Evolutionary conservation across 495 filamentous ascomycete genomes (phyloP).

Genomic region (Penicillium salamii): DNA sequence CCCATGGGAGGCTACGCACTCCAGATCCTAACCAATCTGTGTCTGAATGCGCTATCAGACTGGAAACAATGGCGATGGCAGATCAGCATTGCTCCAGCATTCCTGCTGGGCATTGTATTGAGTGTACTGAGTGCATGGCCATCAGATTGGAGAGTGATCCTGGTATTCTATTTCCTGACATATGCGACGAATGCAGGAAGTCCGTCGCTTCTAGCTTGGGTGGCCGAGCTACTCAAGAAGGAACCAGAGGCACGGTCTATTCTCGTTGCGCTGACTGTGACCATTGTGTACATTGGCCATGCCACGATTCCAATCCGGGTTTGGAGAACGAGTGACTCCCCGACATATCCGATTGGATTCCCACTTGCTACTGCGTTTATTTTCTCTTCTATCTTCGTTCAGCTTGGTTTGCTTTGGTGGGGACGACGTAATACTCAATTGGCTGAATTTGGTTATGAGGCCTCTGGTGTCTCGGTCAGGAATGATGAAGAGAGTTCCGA

Average conservation of each 20-base stretch:
- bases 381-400: constrained; percentile 1
- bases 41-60: constrained; percentile 14
- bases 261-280: constrained; percentile 16
- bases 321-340: constrained; percentile 17
- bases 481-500: not conserved
- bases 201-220: constrained; percentile 15
- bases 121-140: constrained; percentile 16
- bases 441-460: not conserved
- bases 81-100: constrained; percentile 3
- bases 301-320: constrained; percentile 17
- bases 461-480: not conserved
- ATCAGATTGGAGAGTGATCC: constrained; percentile 8
- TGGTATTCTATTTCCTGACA: constrained; percentile 19
- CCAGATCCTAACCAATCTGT: constrained; percentile 31
- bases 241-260: constrained; percentile 15
- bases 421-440: not conserved
- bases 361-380: constrained; percentile 17
- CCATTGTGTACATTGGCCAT: constrained; percentile 20
- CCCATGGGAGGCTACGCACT: constrained; percentile 44
- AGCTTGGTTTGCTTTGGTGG: constrained; percentile 8
- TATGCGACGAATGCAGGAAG: constrained; percentile 15
- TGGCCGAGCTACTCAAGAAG: constrained; percentile 13
- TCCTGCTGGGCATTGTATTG: constrained; percentile 2
- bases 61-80: constrained; percentile 20
- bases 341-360: constrained; percentile 16